phyloP scores from a whole-genome alignment of 331 rosid genomes.

The Spiraea crenata region DNA sequence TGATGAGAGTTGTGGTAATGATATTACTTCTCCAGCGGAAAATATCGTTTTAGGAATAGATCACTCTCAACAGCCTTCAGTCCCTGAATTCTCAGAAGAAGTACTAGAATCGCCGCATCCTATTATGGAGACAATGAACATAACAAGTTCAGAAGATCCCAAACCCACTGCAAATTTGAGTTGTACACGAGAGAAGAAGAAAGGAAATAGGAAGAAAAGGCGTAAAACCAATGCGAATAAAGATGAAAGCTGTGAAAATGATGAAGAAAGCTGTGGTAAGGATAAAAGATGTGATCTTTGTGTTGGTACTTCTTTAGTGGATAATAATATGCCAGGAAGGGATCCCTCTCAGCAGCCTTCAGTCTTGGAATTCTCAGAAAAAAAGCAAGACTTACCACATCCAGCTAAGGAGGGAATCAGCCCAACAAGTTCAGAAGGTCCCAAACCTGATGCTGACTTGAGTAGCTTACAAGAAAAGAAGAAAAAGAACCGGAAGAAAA shows the following conservation, averaged over 20 bases:
- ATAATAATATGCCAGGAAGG: neutral
- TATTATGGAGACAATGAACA: conserved; percentile 16
- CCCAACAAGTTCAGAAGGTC: conserved; percentile 9
- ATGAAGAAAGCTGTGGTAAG: conserved; percentile 8
- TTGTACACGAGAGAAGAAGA: conserved; percentile 23
- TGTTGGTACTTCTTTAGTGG: neutral
- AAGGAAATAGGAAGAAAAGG: conserved; percentile 25
- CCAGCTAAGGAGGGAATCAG: conserved; percentile 14
- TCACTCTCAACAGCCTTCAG: neutral
- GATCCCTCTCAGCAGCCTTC: neutral
- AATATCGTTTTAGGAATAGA: neutral
- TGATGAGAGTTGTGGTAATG: conserved; percentile 2
- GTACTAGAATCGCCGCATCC: neutral
- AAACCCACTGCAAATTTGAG: conserved; percentile 23
- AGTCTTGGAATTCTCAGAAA: neutral
- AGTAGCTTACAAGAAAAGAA: conserved; percentile 17
- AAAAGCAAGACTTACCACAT: neutral
- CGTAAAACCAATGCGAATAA: conserved; percentile 20
- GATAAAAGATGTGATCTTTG: neutral
- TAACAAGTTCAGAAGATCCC: conserved; percentile 24
- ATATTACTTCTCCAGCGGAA: neutral
- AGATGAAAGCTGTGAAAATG: conserved; percentile 1
- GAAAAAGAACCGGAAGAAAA: conserved; percentile 29
- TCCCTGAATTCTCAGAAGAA: neutral
- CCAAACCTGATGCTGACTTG: conserved; percentile 24